Evolutionary conservation across 2,329 filamentous ascomycete species (phyloP).

Genomic region (Fusarium floridanum): DNA sequence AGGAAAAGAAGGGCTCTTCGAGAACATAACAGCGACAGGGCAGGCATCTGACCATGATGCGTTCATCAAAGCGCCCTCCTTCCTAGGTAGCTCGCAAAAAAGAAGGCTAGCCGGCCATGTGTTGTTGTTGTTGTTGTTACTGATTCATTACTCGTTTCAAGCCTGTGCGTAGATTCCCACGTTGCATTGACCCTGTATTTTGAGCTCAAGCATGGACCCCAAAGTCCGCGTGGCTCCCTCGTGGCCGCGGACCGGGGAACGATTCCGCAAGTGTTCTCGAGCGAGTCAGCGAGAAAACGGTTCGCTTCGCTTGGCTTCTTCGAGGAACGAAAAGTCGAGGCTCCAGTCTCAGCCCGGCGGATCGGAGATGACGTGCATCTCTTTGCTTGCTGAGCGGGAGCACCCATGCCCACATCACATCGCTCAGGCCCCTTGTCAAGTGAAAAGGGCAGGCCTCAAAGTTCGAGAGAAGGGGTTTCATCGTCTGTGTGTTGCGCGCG

Average conservation of each 20-base stretch:
- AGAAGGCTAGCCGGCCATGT: neutral
- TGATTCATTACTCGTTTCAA: slow-evolving; percentile 4
- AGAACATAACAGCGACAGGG: slow-evolving; percentile 12
- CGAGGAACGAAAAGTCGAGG: slow-evolving; percentile 19
- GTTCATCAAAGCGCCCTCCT: slow-evolving; percentile 12
- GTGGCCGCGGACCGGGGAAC: slow-evolving; percentile 12
- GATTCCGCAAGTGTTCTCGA: slow-evolving; percentile 5
- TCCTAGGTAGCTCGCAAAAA: neutral
- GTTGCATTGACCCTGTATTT: slow-evolving; percentile 12
- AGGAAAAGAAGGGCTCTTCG: neutral
- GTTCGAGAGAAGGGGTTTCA: neutral
- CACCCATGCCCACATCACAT: slow-evolving; percentile 35
- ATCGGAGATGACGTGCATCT: slow-evolving; percentile 46
- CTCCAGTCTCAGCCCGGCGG: slow-evolving; percentile 41
- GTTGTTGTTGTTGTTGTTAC: neutral
- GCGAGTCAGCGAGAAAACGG: slow-evolving; percentile 6
- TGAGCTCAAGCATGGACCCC: neutral
- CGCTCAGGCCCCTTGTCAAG: slow-evolving; percentile 24
- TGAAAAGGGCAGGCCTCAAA: slow-evolving; percentile 8
- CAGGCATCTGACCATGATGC: slow-evolving; percentile 32
- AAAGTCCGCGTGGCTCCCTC: slow-evolving; percentile 14
- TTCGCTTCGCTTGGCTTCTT: neutral
- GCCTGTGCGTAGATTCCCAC: slow-evolving; percentile 12
- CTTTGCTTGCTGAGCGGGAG: slow-evolving; percentile 30
- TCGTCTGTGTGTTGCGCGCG: neutral